These are phyloP conservation scores for Erodium maritimum DNA, from an alignment of 345 rosid species.

Conservation along the genomic window DNA sequence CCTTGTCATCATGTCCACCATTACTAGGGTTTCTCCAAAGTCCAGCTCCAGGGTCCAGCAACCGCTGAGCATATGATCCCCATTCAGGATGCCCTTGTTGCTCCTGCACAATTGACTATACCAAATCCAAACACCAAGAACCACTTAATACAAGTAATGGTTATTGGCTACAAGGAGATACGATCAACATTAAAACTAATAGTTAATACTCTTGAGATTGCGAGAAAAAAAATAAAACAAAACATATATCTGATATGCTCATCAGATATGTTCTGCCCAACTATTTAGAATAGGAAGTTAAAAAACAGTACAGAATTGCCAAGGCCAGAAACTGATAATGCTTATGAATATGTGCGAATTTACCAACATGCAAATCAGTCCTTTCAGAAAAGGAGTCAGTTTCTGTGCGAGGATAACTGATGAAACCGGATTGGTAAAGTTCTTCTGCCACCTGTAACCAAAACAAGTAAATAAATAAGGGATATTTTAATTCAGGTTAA, in stretches of 20 bases:
- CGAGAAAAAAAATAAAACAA: too few relatives aligned
- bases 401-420: conserved; percentile 99
- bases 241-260: too few relatives aligned
- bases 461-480: conserved; percentile 6
- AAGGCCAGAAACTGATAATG: neutral
- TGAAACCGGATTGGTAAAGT: conserved; percentile 89
- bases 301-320: neutral
- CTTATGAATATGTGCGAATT: conserved; percentile 15
- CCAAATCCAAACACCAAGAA: conserved; percentile 17
- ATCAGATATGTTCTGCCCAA: too few relatives aligned
- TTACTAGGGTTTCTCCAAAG: conserved; percentile 92
- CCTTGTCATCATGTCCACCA: conserved; percentile 99
- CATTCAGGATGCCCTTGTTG: conserved; percentile 77
- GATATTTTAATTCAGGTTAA: neutral
- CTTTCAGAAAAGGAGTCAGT: conserved; percentile 75
- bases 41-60: conserved; percentile 59
- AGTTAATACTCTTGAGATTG: neutral
- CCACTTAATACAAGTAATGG: conserved; percentile 5
- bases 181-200: neutral
- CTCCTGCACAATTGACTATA: conserved; percentile 71
- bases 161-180: neutral
- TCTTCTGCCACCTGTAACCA: conserved; percentile 88
- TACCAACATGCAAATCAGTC: conserved; percentile 87
- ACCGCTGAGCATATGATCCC: conserved; percentile 82
- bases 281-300: too few relatives aligned